Percentiles rank a stretch among this genome's conserved stretches.
These are phyloP conservation scores for Yamagishiella unicocca DNA, from an alignment of 139 green algal species.

Conservation along the genomic window DNA sequence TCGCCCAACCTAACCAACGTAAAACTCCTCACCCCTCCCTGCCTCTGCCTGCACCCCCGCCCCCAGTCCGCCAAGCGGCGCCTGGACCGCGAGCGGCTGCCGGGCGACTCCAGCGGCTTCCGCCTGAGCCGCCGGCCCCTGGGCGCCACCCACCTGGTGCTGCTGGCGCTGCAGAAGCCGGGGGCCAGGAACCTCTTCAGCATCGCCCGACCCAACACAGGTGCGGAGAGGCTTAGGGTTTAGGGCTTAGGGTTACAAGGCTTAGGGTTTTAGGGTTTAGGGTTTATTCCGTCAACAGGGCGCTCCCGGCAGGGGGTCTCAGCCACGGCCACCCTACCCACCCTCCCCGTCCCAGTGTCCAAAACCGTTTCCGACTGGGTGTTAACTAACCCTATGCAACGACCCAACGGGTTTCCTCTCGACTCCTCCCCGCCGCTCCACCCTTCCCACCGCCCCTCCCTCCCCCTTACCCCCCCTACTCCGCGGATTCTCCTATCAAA, in stretches of 20 bases:
- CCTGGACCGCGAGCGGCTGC: constrained; percentile 67
- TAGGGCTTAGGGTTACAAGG: too few relatives aligned
- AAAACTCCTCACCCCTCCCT: background rate
- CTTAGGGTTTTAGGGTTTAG: too few relatives aligned
- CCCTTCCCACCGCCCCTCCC: background rate
- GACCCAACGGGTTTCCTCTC: too few relatives aligned
- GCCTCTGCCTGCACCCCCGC: background rate
- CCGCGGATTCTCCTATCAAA: too few relatives aligned
- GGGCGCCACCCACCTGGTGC: constrained; percentile 55
- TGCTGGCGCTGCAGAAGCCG: constrained; percentile 77
- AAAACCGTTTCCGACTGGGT: too few relatives aligned
- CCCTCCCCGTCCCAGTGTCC: too few relatives aligned
- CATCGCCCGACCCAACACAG: constrained; percentile 79
- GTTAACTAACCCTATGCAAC: too few relatives aligned
- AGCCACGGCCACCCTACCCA: too few relatives aligned
- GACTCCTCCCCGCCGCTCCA: background rate
- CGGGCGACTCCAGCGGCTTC: constrained; percentile 70
- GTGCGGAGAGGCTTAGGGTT: constrained; percentile 29
- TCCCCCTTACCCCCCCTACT: background rate
- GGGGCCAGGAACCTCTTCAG: constrained; percentile 65
- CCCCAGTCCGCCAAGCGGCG: constrained; percentile 43
- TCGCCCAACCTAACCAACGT: too few relatives aligned
- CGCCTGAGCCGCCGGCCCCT: constrained; percentile 59
- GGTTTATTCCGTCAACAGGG: too few relatives aligned
- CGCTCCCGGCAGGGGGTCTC: too few relatives aligned